Evolutionary conservation across 345 rosid genomes (phyloP), one percentile per base, ranked within the genome.

Genomic region (Euphorbia tirucalli): DNA sequence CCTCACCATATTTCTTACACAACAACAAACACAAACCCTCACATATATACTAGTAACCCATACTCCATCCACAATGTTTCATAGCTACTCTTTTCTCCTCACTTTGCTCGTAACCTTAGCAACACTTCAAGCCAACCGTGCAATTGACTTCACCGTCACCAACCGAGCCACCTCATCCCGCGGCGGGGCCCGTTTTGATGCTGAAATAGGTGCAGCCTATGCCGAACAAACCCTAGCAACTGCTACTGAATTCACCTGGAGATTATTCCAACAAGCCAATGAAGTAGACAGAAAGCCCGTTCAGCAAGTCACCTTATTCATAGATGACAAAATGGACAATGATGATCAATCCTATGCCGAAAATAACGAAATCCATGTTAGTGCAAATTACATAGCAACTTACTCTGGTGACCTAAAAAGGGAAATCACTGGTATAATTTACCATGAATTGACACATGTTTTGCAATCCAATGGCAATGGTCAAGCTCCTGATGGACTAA

Each of bases 381-480:
- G 80, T 24, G 54, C 68, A 24, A 4, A 56, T 0, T 83, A 83
- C 46, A 65, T 74, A 7, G 74, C 50, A 10, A 21, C 8, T 30
- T 79, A 79, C 15, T 7, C 3, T 3, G 39, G 39, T 35, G 39
- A 35, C 7, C 52, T 83, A 0, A 87, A 35, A 67, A 66, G 58
- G 25, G 93, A 87, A 68, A 73, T 88, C 58, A 79, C 75, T 0
- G 92, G 95, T 4, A 83, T 93, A 1, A 39, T 90, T 57, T 90
- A 92, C 63, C 93, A 90, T 7, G 96, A 87, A 68, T 87, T 87
- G 83, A 73, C 82, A 0, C 93, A 88, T 44, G 64, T 87, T 13
- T 89, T 89, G 95, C 93, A 88, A 49, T 89, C 91, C 91, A 74
- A 74, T 41, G 95, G 97, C 2, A 81, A 81, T 7, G 82, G 79